Evolutionary conservation across 495 filamentous ascomycete species (phyloP).

Genomic region (Aspergillus bridgeri): DNA sequence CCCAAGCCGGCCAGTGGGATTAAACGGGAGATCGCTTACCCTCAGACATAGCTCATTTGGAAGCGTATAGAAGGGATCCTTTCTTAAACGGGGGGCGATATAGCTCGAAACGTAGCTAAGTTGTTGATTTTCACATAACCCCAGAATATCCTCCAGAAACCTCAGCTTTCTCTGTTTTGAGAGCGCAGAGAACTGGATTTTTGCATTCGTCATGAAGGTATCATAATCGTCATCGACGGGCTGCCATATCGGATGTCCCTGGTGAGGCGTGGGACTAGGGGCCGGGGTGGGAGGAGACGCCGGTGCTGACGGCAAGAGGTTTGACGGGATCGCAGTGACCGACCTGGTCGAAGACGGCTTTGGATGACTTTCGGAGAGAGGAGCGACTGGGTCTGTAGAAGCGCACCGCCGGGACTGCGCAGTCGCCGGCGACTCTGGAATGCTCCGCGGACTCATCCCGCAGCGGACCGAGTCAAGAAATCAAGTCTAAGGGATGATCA

Average conservation of each 20-base stretch:
- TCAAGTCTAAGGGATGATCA: conserved; percentile 32
- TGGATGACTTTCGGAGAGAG: conserved; percentile 39
- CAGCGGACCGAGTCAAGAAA: conserved; percentile 20
- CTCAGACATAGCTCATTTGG: conserved; percentile 90
- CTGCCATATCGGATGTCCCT: conserved; percentile 57
- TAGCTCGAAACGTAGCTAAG: conserved; percentile 93
- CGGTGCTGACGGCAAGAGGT: conserved; percentile 61
- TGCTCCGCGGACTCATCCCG: conserved; percentile 30
- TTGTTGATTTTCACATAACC: conserved; percentile 88
- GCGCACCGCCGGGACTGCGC: conserved; percentile 26
- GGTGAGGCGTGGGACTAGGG: conserved; percentile 63
- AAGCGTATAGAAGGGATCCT: conserved; percentile 86
- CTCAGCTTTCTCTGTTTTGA: conserved; percentile 53
- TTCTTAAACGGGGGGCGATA: conserved; percentile 87
- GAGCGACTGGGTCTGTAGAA: conserved; percentile 33
- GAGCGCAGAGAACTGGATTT: conserved; percentile 53
- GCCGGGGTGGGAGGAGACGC: conserved; percentile 68
- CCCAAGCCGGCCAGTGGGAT: conserved; percentile 2
- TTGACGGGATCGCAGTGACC: conserved; percentile 51
- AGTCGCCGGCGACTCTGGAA: conserved; percentile 32
- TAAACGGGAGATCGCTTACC: conserved; percentile 45
- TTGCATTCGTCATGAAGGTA: conserved; percentile 50
- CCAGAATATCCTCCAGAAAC: conserved; percentile 78
- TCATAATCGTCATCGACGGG: conserved; percentile 56
- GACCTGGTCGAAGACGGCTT: conserved; percentile 51